phyloP scores from a whole-genome alignment of 495 filamentous ascomycete species.

The Podospora tetraspora region DNA sequence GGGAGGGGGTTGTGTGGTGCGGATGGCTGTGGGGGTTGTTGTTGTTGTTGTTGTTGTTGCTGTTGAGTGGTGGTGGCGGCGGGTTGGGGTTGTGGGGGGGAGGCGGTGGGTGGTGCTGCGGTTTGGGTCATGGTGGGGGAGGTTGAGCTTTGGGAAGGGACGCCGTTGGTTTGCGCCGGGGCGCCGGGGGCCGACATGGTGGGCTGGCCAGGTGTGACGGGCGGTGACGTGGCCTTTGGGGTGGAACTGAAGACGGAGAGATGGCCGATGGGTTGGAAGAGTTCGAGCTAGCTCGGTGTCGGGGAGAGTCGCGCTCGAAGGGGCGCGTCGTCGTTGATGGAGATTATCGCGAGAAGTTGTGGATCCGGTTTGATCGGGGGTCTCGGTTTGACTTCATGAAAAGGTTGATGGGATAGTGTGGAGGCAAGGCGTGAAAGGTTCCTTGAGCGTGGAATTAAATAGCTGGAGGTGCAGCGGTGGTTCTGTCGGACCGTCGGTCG shows the following conservation, averaged over 20 bases:
- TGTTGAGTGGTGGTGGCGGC: constrained; percentile 23
- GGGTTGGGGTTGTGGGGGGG: constrained; percentile 18
- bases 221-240: too few species aligned
- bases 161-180: constrained; percentile 41
- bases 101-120: constrained; percentile 29
- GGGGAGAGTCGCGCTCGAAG: not conserved
- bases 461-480: not conserved
- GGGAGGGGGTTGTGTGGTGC: constrained; percentile 17
- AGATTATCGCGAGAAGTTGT: not conserved
- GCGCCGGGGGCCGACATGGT: constrained; percentile 17
- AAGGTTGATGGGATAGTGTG: not conserved
- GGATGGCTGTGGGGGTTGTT: constrained; percentile 25
- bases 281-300: not conserved
- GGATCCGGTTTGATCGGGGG: not conserved
- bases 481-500: not conserved
- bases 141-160: constrained; percentile 28
- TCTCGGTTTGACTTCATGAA: not conserved
- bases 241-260: too few species aligned
- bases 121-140: constrained; percentile 31
- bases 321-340: not conserved
- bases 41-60: constrained; percentile 15
- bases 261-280: too few species aligned
- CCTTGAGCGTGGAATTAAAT: not conserved
- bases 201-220: too few species aligned
- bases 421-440: not conserved